Base-by-base conservation (phyloP, 495 filamentous ascomycete species). In the Hypoxylon subgilvum region DNA sequence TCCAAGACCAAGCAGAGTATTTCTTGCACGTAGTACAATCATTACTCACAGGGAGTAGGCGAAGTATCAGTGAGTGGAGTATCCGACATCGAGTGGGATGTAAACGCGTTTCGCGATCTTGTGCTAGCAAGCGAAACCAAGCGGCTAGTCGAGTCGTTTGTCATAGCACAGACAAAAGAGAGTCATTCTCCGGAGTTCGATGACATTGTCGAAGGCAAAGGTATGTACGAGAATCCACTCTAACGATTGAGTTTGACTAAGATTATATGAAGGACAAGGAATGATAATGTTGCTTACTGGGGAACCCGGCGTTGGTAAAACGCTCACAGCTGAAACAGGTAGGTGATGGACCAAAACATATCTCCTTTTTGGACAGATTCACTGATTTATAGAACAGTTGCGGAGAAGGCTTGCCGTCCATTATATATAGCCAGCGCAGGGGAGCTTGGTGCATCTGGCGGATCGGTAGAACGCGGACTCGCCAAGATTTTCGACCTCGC, bases 101-200 rank as follows among this genome's bases (percentile, higher is more conserved):
- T 72, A 2, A 66, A 71, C 3, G 84, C 82, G 12, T 88, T 88
- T 58, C 77, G 83, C 25, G 74, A 74, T 3, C 74, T 89, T 0
- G 82, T 87, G 2, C 66, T 88, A 6, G 73, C 79, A 0, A 47
- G 64, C 0, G 74, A 78, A 22, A 76, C 80, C 42, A 86, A 85
- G 69, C 73, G 79, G 34, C 68, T 86, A 6, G 78, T 86, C 42
- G 69, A 75, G 51, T 76, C 83, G 4, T 77, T 86, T 6, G 76
- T 83, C 23, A n/a, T n/a, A n/a, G n/a, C n/a, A n/a, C n/a, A n/a
- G n/a, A n/a, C n/a, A n/a, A n/a, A n/a, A n/a, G 74, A 75, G 60
- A 72, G 69, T 12, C 77, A 80, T 57, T 61, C 74, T 12, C 69
- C 74, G 16, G 69, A 73, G 31, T 91, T 94, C 57, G 89, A 92